Evolutionary conservation across 768 basidiomycete genomes (phyloP).

Genomic region (Tulasnella sp.): DNA sequence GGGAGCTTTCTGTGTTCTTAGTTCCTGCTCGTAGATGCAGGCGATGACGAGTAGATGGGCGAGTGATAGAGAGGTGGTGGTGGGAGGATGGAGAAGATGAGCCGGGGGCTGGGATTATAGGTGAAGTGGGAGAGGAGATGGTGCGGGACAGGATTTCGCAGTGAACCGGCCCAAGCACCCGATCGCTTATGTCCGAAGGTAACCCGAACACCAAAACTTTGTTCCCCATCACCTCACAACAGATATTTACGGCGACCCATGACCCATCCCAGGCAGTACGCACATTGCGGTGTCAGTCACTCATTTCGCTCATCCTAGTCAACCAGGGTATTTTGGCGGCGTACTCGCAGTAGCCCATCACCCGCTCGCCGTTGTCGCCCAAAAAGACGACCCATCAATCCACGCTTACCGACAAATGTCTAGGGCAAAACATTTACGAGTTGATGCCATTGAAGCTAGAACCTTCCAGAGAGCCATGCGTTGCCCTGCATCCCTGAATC

Average conservation of each 20-base stretch:
- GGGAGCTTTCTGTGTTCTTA: neutral
- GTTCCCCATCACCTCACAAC: neutral
- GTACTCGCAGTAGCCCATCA: neutral
- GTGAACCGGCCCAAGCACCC: conserved; percentile 4
- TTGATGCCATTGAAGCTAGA: neutral
- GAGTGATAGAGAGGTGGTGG: neutral
- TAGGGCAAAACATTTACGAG: neutral
- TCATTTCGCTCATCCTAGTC: neutral
- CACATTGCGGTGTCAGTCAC: neutral
- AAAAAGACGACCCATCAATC: neutral
- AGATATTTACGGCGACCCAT: neutral
- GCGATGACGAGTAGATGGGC: neutral
- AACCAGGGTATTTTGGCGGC: neutral
- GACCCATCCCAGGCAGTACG: neutral
- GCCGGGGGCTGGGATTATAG: conserved; percentile 1
- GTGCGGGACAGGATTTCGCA: conserved; percentile 2
- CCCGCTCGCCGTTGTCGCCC: neutral
- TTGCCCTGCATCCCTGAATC: neutral
- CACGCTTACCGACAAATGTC: neutral
- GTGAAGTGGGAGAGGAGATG: neutral
- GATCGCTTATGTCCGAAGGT: neutral
- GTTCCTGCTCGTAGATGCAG: neutral
- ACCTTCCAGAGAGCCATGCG: neutral
- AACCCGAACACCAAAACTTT: neutral
- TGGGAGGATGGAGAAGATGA: neutral